phyloP scores from a whole-genome alignment of 768 basidiomycete genomes.

The Xerocomellus intermedius region DNA sequence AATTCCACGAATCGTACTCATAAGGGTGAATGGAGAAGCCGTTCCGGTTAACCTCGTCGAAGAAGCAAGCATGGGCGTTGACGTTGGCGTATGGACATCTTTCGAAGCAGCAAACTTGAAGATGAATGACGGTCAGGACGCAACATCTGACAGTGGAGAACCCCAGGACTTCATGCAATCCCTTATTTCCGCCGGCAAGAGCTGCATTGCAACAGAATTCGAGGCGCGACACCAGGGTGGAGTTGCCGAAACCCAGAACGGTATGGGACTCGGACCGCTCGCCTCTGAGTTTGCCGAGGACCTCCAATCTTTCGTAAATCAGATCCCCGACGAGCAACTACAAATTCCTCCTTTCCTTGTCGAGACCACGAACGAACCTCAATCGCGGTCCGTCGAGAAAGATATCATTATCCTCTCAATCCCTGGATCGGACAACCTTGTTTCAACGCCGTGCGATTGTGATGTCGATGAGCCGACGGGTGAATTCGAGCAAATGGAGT shows the following conservation, averaged over 20 bases:
- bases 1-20: conserved; percentile 18
- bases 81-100: background rate
- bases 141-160: background rate
- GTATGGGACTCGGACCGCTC: background rate
- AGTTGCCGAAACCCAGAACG: background rate
- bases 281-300: background rate
- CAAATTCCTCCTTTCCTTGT: background rate
- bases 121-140: background rate
- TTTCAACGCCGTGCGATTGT: background rate
- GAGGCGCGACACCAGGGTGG: background rate
- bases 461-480: background rate
- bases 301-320: background rate
- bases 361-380: background rate
- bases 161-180: background rate
- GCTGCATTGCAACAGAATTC: background rate
- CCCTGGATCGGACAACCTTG: background rate
- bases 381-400: background rate
- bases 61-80: background rate
- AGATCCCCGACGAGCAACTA: background rate
- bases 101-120: background rate
- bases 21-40: conserved; percentile 12
- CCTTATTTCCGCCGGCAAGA: background rate
- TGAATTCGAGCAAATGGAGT: background rate
- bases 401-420: background rate
- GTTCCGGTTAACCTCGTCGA: conserved; percentile 6